Evolutionary conservation across 768 basidiomycete species (phyloP), one percentile per base, ranked within the genome.

Genomic region (Suillus weaverae): DNA sequence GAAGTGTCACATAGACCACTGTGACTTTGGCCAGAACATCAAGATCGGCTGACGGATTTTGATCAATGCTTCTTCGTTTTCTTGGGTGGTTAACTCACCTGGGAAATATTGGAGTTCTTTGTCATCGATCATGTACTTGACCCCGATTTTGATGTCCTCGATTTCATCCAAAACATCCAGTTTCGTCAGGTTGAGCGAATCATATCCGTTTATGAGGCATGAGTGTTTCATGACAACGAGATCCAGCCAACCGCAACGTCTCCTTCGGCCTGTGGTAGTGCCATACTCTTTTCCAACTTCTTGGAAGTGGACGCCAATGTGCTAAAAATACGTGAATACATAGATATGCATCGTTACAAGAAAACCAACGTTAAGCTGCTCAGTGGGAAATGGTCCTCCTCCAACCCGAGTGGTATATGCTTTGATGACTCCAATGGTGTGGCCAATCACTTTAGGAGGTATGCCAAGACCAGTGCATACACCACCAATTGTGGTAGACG

Each of bases 371-470:
- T 95, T 91, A 63, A 97, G 84, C 75, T 95, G 93, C 77, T 99
- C 97, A 0, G 93, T 94, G 9, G 97, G 95, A 84, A 99, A 99
- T 4, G 97, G 97, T 0, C 97, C 97, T 44, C 95, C 94, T n/a
- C 97, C 97, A 30, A 99, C 97, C 33, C 97, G 87, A 1, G 97
- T 99, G 20, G 97, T 99, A 77, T 99, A 99, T 0, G 97, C 97
- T 77, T 99, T 99, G 74, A 98, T 83, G 65, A 99, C 97, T 54
- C 97, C 97, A 69, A 96, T 90, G 32, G 89, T 83, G 56, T 87
- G 86, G n/a, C 91, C 92, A 67, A 99, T 89, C 68, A 85, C 78
- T 78, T 89, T 89, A 7, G 97, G 95, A 3, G 97, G 97, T 57
- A 99, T 90, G 60, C 95, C 97, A n/a, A 99, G 87, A 39, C 97